Base-by-base conservation (phyloP, 2,329 filamentous ascomycete genomes). In the Raffaelea arxii region DNA sequence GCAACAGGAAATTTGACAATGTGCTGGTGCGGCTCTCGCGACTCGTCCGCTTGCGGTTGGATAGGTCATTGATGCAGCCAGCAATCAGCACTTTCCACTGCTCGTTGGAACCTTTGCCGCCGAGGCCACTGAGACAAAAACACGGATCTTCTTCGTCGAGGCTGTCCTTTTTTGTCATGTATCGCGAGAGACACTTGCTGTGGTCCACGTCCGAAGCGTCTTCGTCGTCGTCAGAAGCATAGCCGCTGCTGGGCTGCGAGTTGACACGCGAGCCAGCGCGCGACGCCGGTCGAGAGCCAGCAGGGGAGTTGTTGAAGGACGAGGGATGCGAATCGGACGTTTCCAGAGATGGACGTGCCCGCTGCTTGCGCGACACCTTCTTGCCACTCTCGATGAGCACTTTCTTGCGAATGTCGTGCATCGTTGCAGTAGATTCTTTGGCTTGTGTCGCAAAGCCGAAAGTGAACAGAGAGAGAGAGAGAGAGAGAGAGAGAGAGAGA, bases 91-190 rank as follows among this genome's bases (percentile, higher is more conserved):
- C n/a, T n/a, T n/a, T n/a, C n/a, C n/a, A n/a, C n/a, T n/a, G n/a
- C n/a, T n/a, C n/a, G n/a, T n/a, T n/a, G n/a, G n/a, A n/a, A n/a
- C 82, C 85, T 55, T 89, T 75, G 55, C 80, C 22, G 45, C 78
- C 84, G 25, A 74, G 70, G 55, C 82, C n/a, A n/a, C n/a, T n/a
- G n/a, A n/a, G n/a, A n/a, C n/a, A n/a, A n/a, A n/a, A n/a, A n/a
- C n/a, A n/a, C n/a, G 85, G 54, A 90, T 75, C 55, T 80, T 86
- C 62, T 78, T 82, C n/a, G n/a, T n/a, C n/a, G n/a, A n/a, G n/a
- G n/a, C n/a, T n/a, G n/a, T n/a, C n/a, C n/a, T n/a, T n/a, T n/a
- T n/a, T n/a, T n/a, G n/a, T n/a, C n/a, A n/a, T n/a, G n/a, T n/a
- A n/a, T n/a, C n/a, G n/a, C n/a, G n/a, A n/a, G n/a, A n/a, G n/a